phyloP scores from a whole-genome alignment of 805 yeast species.

The Lachancea lanzarotensis region DNA sequence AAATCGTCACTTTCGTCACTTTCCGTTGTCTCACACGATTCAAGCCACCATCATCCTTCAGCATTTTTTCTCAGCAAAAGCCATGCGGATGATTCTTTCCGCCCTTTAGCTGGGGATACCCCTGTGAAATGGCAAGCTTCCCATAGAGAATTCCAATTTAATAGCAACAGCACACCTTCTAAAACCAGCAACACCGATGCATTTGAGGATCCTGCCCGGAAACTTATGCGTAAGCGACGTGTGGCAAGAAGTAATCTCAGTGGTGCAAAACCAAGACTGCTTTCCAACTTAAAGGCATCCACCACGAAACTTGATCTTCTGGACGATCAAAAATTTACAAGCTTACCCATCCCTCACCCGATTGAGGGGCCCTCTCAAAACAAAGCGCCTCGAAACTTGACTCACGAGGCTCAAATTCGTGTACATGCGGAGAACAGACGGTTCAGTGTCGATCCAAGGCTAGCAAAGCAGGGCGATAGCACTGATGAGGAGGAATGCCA shows the following conservation, averaged over 20 bases:
- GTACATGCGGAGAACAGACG: constrained; percentile 10
- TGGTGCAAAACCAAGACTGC: constrained; percentile 28
- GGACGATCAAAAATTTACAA: constrained; percentile 26
- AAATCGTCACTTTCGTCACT: constrained; percentile 4
- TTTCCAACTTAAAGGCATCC: constrained; percentile 20
- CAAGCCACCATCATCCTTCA: neutral
- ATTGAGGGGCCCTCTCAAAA: neutral
- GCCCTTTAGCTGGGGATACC: constrained; percentile 7
- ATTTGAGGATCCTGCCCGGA: constrained; percentile 5
- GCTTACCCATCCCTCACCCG: constrained; percentile 29
- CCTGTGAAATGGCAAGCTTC: constrained; percentile 26
- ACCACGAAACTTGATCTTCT: constrained; percentile 29
- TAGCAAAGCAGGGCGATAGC: neutral
- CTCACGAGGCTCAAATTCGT: constrained; percentile 10
- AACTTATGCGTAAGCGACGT: constrained; percentile 7
- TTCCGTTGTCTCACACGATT: constrained; percentile 5
- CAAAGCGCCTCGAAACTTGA: constrained; percentile 1
- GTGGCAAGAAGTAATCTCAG: constrained; percentile 10
- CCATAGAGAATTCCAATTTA: constrained; percentile 23
- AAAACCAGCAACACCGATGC: constrained; percentile 10
- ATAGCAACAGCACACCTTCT: constrained; percentile 30
- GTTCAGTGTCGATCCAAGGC: constrained; percentile 9
- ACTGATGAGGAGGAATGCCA: constrained; percentile 9
- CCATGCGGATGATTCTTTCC: constrained; percentile 2
- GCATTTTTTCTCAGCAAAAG: constrained; percentile 4